A percentile compares a stretch with the other conserved stretches of the same genome.
These are phyloP conservation scores for Bipolaris zeicola DNA, from an alignment of 2,329 filamentous ascomycete species.

Conservation along the genomic window DNA sequence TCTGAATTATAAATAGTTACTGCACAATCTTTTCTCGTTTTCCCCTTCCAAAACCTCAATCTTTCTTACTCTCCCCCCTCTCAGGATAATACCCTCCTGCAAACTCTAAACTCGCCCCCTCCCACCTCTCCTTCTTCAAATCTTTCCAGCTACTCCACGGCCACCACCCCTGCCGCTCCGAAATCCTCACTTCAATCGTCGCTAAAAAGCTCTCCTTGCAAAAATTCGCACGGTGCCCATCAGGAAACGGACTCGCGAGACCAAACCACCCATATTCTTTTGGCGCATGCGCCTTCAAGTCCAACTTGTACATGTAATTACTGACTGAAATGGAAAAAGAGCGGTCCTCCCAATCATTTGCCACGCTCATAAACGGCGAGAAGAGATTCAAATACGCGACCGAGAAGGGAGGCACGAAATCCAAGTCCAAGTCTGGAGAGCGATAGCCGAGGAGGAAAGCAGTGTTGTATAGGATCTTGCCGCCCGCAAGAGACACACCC, in stretches of 20 bases:
- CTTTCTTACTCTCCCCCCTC: slow-evolving; percentile 47
- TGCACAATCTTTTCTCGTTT: no score
- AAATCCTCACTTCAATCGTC: slow-evolving; percentile 51
- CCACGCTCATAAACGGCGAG: slow-evolving; percentile 52
- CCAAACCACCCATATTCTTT: slow-evolving; percentile 53
- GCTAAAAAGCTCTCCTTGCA: slow-evolving; percentile 56
- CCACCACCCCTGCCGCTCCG: slow-evolving; percentile 45
- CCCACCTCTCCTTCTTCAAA: slow-evolving; percentile 49
- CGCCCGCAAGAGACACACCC: slow-evolving; percentile 42
- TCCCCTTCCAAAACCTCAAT: neutral
- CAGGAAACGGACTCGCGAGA: slow-evolving; percentile 53
- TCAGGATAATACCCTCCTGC: slow-evolving; percentile 55
- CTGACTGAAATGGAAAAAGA: slow-evolving; percentile 48
- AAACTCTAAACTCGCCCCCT: slow-evolving; percentile 56
- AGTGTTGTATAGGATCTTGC: slow-evolving; percentile 43
- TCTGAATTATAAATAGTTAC: no score
- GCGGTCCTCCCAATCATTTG: slow-evolving; percentile 49
- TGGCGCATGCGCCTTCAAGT: slow-evolving; percentile 49
- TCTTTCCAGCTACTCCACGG: slow-evolving; percentile 48
- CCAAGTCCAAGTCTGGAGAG: slow-evolving; percentile 43
- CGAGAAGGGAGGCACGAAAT: slow-evolving; percentile 55
- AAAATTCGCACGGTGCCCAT: slow-evolving; percentile 53
- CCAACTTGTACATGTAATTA: slow-evolving; percentile 50
- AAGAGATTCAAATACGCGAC: slow-evolving; percentile 37
- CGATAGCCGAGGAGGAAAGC: slow-evolving; percentile 57